Evolutionary conservation across 257 asterid species (phyloP), one percentile per base, ranked within the genome.

Genomic region (Echites panduratus): DNA sequence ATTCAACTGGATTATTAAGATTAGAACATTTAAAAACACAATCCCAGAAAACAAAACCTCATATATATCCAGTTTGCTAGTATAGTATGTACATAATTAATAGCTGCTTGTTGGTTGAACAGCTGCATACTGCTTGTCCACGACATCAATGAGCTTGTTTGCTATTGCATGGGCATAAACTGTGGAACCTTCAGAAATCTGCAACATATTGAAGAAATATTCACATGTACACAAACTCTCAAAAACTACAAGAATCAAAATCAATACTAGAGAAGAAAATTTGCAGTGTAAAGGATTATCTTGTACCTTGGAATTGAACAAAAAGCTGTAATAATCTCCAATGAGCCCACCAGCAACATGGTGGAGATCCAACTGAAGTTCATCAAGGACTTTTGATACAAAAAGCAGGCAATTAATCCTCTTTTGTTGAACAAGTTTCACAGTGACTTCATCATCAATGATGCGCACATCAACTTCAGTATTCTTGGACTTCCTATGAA

Each of bases 341-440:
- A 89, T 88, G 8, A 94, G 89, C 12, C 98, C 99, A 2, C 96
- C 97, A 27, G 96, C 96, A 79, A 94, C 96, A 83, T 94, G 96
- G 59, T 89, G 93, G 40, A 91, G 91, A 84, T 91, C 96, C 7
- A 94, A 81, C 77, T 91, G 94, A 74, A 94, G 89, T 35, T 91
- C 96, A 80, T 94, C 96, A 45, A 94, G 89, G 52, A 82, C 90
- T 79, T 83, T 94, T 5, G 97, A 89, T 5, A 87, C 97, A 35
- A 79, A 84, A 27, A 91, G 77, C 62, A 94, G 54, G 68, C 98
- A 89, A 50, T 91, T 94, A 75, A 91, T 83, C 61, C 90, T 87
- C 93, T 88, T 94, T 64, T 94, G 96, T 58, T 94, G 98, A 66
- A 94, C 96, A 44, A 94, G 87, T 80, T 91, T 91, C 16, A 94